Percentiles rank a stretch among this genome's conserved stretches.
Conservation (phyloP, 495 filamentous ascomycete genomes). For the Talaromyces adpressus region DNA sequence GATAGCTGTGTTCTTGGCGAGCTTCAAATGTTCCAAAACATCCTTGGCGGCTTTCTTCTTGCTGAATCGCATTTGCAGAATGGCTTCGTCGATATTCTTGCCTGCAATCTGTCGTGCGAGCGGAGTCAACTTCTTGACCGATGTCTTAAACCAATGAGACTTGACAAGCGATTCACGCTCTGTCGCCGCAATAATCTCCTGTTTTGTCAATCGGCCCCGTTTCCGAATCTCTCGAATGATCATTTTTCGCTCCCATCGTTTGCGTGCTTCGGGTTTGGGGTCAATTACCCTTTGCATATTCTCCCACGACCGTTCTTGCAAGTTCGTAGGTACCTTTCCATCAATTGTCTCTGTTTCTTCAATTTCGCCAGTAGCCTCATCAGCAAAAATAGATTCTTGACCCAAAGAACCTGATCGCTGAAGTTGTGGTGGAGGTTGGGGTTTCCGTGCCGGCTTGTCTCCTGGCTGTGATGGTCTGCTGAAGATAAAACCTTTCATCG, state of each 20-base stretch:
- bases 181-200: conserved; percentile 57
- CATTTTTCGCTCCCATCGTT: conserved; percentile 77
- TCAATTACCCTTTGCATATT: conserved; percentile 53
- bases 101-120: conserved; percentile 82
- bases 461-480: conserved; percentile 13
- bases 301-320: conserved; percentile 35
- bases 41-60: conserved; percentile 88
- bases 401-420: conserved; percentile 30
- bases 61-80: conserved; percentile 90
- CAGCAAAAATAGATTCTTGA: conserved; percentile 36
- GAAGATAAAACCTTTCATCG: conserved; percentile 33
- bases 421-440: conserved; percentile 18
- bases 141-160: conserved; percentile 66
- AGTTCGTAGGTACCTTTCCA: not conserved
- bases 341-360: conserved; percentile 7
- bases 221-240: conserved; percentile 62
- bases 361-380: conserved; percentile 16
- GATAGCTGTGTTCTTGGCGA: conserved; percentile 71
- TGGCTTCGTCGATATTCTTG: conserved; percentile 86
- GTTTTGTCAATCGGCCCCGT: conserved; percentile 58
- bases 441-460: conserved; percentile 22
- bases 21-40: conserved; percentile 66
- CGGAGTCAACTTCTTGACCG: conserved; percentile 78
- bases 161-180: conserved; percentile 62
- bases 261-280: conserved; percentile 58